Conservation (phyloP, 225 moss, liverwort and hornwort genomes). For the Marchantia polymorpha region DNA sequence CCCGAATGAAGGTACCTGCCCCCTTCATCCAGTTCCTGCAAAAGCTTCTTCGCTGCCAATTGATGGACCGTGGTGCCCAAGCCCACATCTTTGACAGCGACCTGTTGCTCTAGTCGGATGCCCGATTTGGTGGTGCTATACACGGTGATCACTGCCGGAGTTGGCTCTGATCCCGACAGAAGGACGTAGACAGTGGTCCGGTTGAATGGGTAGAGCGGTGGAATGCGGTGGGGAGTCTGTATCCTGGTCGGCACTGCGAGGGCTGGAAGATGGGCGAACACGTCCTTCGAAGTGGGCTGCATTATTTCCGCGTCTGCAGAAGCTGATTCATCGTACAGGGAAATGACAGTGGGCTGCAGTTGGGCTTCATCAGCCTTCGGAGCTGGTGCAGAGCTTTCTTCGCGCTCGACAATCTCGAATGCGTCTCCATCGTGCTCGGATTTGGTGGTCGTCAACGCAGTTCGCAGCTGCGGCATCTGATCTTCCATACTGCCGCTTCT, state of each 20-base stretch:
- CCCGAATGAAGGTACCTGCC: slow-evolving; percentile 31
- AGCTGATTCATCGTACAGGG: slow-evolving; percentile 8
- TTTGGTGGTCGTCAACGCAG: too few relatives aligned
- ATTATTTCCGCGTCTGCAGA: not conserved
- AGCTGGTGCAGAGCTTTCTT: slow-evolving; percentile 2
- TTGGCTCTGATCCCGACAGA: slow-evolving; percentile 26
- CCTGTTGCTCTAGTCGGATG: slow-evolving; percentile 36
- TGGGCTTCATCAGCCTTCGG: not conserved
- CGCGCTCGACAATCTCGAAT: slow-evolving; percentile 38
- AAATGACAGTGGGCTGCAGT: slow-evolving; percentile 14
- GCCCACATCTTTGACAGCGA: slow-evolving; percentile 17
- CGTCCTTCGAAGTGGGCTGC: not conserved
- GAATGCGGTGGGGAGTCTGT: slow-evolving; percentile 53
- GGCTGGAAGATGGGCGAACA: slow-evolving; percentile 23
- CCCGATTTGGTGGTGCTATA: slow-evolving; percentile 44
- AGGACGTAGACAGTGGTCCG: slow-evolving; percentile 46
- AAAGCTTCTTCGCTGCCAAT: slow-evolving; percentile 43
- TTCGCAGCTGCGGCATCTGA: too few relatives aligned
- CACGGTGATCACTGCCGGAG: slow-evolving; percentile 30
- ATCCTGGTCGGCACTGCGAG: slow-evolving; percentile 35
- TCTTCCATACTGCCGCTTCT: slow-evolving; percentile 58
- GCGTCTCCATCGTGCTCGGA: not conserved
- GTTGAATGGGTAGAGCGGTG: slow-evolving; percentile 38
- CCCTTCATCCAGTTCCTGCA: slow-evolving; percentile 54
- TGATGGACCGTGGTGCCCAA: slow-evolving; percentile 42